phyloP scores from a whole-genome alignment of 2,329 filamentous ascomycete species.

The Podosphaera fusca region DNA sequence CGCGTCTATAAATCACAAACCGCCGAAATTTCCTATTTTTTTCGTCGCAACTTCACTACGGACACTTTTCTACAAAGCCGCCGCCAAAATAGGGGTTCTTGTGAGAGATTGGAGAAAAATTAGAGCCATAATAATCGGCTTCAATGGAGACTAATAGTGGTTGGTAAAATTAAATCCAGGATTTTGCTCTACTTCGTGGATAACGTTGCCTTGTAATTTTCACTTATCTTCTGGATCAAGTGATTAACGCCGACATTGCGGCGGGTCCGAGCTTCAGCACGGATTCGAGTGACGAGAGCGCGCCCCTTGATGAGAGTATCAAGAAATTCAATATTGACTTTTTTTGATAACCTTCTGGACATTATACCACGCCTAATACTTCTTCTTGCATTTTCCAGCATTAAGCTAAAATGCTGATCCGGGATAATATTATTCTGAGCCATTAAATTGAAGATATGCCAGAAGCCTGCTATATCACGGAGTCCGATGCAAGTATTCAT shows the following conservation, averaged over 20 bases:
- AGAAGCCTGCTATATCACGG: constrained; percentile 9
- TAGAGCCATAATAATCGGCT: too few relatives aligned
- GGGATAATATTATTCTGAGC: constrained; percentile 9
- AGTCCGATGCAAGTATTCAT: constrained; percentile 11
- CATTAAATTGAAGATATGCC: constrained; percentile 11
- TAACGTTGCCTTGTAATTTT: not conserved
- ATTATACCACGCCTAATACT: not conserved
- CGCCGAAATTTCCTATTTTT: too few relatives aligned
- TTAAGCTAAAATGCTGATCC: constrained; percentile 7
- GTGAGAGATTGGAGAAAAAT: too few relatives aligned
- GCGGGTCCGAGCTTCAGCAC: not conserved
- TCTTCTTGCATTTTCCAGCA: constrained; percentile 7
- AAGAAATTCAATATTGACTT: not conserved
- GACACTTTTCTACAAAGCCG: too few relatives aligned
- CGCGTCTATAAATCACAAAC: too few relatives aligned
- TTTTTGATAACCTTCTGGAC: not conserved
- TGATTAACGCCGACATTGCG: not conserved
- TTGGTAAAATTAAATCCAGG: not conserved
- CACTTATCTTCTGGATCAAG: not conserved
- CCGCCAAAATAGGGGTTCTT: too few relatives aligned
- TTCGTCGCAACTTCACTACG: too few relatives aligned
- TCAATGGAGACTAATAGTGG: not conserved
- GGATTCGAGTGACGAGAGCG: not conserved
- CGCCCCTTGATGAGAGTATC: not conserved
- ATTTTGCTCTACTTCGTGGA: not conserved